Percentiles rank a stretch among this genome's conserved stretches.
Evolutionary conservation across 495 filamentous ascomycete genomes (phyloP).

Genomic region (Neurospora sp.): DNA sequence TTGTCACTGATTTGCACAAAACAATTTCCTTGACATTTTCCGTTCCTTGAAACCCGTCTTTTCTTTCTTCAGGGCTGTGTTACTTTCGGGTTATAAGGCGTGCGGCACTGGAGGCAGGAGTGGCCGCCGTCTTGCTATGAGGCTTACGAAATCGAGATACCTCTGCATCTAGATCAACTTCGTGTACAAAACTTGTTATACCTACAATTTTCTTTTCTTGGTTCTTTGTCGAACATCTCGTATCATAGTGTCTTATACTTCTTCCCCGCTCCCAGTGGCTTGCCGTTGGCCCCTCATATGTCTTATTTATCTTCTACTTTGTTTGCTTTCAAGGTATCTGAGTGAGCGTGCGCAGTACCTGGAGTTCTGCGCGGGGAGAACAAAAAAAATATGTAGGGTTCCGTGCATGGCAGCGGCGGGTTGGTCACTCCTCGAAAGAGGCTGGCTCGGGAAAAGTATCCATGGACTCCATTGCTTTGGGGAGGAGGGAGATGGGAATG

Average conservation of each 20-base stretch:
- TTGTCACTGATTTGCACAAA: neutral
- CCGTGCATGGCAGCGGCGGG: neutral
- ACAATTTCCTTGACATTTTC: constrained; percentile 14
- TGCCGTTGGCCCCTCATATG: neutral
- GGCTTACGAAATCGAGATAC: constrained; percentile 26
- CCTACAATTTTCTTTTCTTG: constrained; percentile 3
- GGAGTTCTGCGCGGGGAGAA: neutral
- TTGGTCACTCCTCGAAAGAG: neutral
- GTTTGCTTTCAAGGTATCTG: neutral
- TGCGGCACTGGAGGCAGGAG: neutral
- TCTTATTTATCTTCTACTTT: neutral
- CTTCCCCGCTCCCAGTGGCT: neutral
- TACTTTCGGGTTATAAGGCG: neutral
- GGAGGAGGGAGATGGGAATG: neutral
- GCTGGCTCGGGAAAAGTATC: neutral
- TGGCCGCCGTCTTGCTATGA: constrained; percentile 6
- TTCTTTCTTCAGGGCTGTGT: constrained; percentile 12
- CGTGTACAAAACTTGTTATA: neutral
- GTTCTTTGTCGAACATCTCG: constrained; percentile 1
- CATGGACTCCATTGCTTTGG: neutral
- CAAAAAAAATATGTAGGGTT: neutral
- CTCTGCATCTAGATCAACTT: constrained; percentile 7
- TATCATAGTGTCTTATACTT: neutral
- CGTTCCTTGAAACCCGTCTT: constrained; percentile 7
- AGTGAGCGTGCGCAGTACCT: neutral